Base-by-base conservation (phyloP, 805 yeast genomes). In the Tetrapisispora nanseiensis region DNA sequence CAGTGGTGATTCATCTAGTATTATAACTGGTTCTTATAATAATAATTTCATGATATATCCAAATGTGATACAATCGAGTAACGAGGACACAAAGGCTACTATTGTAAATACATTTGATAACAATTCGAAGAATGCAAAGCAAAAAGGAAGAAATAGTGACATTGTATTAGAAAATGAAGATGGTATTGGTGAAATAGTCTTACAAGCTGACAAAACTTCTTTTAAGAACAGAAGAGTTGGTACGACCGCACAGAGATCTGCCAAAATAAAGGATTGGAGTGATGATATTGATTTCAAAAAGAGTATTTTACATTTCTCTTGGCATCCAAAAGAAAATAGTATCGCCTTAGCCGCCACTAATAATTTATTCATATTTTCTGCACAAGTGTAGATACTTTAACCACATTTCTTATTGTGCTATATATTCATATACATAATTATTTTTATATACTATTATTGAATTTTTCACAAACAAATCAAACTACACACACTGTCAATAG, bases 271-370 rank as follows among this genome's bases (percentile, higher is more conserved):
- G 46, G 63, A 77, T 48, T 73, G 82, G 59, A 72, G 76, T 41
- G 78, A 80, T 57, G 90, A 82, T 58, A 84, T 89, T 51, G 97
- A 94, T 66, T 92, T 89, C 70, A 86, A 89, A 66, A 90, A 89
- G 72, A 82, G 86, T 64, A 89, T 92, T 46, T 72, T 90, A 64
- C 97, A 92, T 67, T 72, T 87, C 65, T 86, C 97, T 62, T 92
- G 99, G 98, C 98, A 92, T 71, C 98, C 99, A 49, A 73, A 71
- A 52, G 98, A 94, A 67, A 86, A 92, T 67, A 80, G 92, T 40
- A 95, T 92, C 52, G 98, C 98, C 33, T 85, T 92, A 58, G 97
- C 97, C 38, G 97, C 98, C 16, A 92, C 99, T 19, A 94, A 92
- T 69, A 92, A 92, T 67, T 74, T 86, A 54, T 84, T 82, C 67